These are phyloP conservation scores for Exsudoporus floridanus DNA, from an alignment of 1,284 basidiomycete genomes.

Conservation along the genomic window DNA sequence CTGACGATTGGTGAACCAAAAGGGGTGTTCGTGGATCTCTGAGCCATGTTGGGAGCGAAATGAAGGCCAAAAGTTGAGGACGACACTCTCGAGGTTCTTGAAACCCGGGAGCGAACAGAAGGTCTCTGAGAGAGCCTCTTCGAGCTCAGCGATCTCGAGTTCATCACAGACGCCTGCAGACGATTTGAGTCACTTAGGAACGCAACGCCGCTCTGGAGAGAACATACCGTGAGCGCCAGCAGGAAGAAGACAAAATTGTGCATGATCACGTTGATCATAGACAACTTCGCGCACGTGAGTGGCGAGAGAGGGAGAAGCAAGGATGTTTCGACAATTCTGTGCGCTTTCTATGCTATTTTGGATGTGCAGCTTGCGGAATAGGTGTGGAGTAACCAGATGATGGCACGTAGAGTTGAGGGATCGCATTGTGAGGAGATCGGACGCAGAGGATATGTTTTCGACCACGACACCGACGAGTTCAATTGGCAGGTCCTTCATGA, in stretches of 20 bases:
- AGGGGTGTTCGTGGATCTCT: conserved; percentile 32
- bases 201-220: not conserved
- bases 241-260: conserved; percentile 23
- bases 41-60: conserved; percentile 27
- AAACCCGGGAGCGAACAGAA: conserved; percentile 27
- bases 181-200: not conserved
- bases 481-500: conserved; percentile 29
- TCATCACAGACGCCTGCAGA: conserved; percentile 26
- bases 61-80: conserved; percentile 34
- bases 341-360: conserved; percentile 30
- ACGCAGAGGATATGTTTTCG: conserved; percentile 21
- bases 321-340: conserved; percentile 24
- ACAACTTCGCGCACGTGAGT: conserved; percentile 28
- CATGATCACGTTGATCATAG: conserved; percentile 30
- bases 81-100: conserved; percentile 20
- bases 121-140: conserved; percentile 31
- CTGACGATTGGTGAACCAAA: conserved; percentile 35
- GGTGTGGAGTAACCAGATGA: conserved; percentile 26
- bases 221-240: conserved; percentile 17
- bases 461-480: conserved; percentile 29
- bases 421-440: conserved; percentile 32
- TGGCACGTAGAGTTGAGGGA: conserved; percentile 28
- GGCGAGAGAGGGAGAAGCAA: conserved; percentile 25
- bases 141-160: conserved; percentile 34
- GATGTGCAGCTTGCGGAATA: conserved; percentile 23